Conservation (phyloP, 2,329 filamentous ascomycete species). For the Elsinoe necatrix region DNA sequence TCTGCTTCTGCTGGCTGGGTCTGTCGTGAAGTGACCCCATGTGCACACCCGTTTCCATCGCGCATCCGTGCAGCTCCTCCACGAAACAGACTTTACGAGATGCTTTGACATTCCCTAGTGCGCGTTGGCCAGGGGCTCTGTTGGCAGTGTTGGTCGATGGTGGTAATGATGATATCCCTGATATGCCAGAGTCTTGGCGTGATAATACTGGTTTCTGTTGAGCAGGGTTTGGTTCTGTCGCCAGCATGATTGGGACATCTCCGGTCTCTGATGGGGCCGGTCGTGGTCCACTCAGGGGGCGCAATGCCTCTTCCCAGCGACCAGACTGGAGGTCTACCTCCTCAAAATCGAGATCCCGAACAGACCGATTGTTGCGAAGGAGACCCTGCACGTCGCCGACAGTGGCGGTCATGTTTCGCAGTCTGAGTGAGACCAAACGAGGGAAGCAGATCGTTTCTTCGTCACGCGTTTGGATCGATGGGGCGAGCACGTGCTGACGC, state of each 20-base stretch:
- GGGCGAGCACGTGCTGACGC: constrained; percentile 19
- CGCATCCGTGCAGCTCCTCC: constrained; percentile 8
- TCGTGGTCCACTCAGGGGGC: constrained; percentile 47
- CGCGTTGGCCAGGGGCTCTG: not conserved
- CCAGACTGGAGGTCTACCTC: constrained; percentile 62
- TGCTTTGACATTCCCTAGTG: not conserved
- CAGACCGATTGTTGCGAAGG: constrained; percentile 58
- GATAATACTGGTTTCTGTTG: constrained; percentile 6
- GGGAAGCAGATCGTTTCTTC: constrained; percentile 50
- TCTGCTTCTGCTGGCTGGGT: not conserved
- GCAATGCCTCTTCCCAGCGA: constrained; percentile 75
- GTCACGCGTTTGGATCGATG: constrained; percentile 24
- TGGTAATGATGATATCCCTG: not conserved
- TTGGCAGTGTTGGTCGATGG: not conserved
- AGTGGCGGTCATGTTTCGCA: constrained; percentile 66
- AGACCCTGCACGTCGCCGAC: constrained; percentile 36
- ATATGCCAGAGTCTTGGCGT: constrained; percentile 9
- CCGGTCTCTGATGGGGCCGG: constrained; percentile 6
- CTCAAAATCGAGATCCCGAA: constrained; percentile 73
- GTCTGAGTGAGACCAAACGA: constrained; percentile 56
- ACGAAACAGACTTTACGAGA: constrained; percentile 9
- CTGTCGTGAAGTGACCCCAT: not conserved
- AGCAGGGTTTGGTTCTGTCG: not conserved
- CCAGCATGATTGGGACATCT: constrained; percentile 18
- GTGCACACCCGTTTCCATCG: not conserved